These are phyloP conservation scores for Neoscytalidium dimidiatum DNA, from an alignment of 2,329 filamentous ascomycete species.

Conservation along the genomic window DNA sequence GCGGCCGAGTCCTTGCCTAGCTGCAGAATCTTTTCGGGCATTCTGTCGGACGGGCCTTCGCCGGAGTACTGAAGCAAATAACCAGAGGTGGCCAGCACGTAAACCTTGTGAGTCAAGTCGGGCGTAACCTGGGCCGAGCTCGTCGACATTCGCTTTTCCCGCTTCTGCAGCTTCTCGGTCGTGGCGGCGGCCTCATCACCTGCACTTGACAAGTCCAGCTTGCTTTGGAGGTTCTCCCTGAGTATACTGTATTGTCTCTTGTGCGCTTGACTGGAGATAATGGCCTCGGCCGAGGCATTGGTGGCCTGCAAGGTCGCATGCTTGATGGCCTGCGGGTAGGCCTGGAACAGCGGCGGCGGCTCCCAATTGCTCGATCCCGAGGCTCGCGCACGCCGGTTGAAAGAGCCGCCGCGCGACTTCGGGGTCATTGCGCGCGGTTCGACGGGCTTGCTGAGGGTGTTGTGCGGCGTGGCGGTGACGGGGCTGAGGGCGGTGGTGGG, in stretches of 20 bases:
- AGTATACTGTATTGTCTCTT: conserved; percentile 51
- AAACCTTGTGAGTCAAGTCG: conserved; percentile 72
- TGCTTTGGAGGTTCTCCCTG: conserved; percentile 38
- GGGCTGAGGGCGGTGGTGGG: conserved; percentile 16
- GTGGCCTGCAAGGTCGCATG: conserved; percentile 71
- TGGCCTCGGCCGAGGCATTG: conserved; percentile 66
- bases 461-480: conserved; percentile 15
- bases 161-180: conserved; percentile 39
- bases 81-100: conserved; percentile 69
- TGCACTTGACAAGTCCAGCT: conserved; percentile 17
- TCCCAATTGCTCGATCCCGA: conserved; percentile 41
- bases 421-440: not conserved
- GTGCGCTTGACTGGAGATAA: conserved; percentile 61
- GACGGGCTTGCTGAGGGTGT: not conserved
- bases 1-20: conserved; percentile 75
- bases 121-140: conserved; percentile 47
- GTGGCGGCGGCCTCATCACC: conserved; percentile 30
- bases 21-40: conserved; percentile 73
- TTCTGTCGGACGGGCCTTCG: conserved; percentile 68
- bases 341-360: conserved; percentile 77
- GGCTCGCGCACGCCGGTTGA: not conserved
- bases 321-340: conserved; percentile 80
- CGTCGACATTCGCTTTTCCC: conserved; percentile 41
- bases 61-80: conserved; percentile 74
- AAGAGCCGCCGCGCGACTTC: conserved; percentile 8